Evolutionary conservation across 1,284 basidiomycete species (phyloP).

Genomic region (Microbotryum intermedium): DNA sequence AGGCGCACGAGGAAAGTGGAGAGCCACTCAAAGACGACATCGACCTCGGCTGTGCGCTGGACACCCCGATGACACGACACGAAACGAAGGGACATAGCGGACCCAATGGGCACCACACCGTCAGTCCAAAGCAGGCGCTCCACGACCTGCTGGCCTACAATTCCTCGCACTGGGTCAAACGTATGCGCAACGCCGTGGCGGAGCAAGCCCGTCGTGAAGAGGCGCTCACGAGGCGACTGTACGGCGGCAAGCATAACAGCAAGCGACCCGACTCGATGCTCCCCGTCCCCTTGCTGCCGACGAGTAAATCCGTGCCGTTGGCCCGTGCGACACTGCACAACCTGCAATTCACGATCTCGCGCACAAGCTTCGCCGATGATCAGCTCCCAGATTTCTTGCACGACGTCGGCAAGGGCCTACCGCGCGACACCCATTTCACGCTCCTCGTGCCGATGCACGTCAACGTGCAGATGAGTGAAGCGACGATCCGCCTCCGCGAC

Average conservation of each 20-base stretch:
- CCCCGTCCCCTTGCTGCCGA: slow-evolving; percentile 45
- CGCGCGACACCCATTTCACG: slow-evolving; percentile 62
- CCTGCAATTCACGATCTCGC: slow-evolving; percentile 52
- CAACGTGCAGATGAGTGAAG: slow-evolving; percentile 56
- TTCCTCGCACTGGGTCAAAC: slow-evolving; percentile 66
- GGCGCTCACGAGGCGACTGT: slow-evolving; percentile 31
- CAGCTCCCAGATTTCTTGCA: slow-evolving; percentile 60
- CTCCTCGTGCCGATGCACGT: slow-evolving; percentile 78
- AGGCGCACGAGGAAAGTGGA: slow-evolving; percentile 33
- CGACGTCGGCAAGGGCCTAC: slow-evolving; percentile 61
- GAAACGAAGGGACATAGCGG: slow-evolving; percentile 45
- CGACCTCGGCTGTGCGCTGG: neutral
- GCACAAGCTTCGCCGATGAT: slow-evolving; percentile 54
- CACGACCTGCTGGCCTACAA: slow-evolving; percentile 63
- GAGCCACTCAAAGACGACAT: slow-evolving; percentile 6
- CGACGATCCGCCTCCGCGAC: slow-evolving; percentile 65
- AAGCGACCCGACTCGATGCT: slow-evolving; percentile 32
- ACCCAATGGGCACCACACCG: slow-evolving; percentile 53
- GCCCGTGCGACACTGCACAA: slow-evolving; percentile 60
- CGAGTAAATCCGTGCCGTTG: slow-evolving; percentile 57
- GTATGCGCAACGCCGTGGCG: slow-evolving; percentile 42
- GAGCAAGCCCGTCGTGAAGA: slow-evolving; percentile 46
- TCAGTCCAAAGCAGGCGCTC: slow-evolving; percentile 65
- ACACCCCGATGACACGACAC: neutral
- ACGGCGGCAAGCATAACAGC: slow-evolving; percentile 16